Base-by-base conservation (phyloP, 352 stramenopile genomes). In the Globisporangium orthogonon region DNA sequence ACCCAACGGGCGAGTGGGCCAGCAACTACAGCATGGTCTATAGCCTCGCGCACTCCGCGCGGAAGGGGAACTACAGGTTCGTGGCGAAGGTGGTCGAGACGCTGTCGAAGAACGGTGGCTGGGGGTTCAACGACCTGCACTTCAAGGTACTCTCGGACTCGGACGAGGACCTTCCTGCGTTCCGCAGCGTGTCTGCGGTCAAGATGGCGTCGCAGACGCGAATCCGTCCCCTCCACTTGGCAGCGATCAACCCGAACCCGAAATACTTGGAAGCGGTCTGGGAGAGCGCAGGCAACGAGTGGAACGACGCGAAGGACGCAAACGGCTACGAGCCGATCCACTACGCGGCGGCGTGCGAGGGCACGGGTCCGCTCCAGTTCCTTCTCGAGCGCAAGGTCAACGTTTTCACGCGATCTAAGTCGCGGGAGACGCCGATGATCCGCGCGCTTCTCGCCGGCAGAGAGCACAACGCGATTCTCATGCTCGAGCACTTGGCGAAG, bases 171-270 rank as follows among this genome's bases (percentile, higher is more conserved):
- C 55, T 87, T 17, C 71, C 71, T 2, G 65, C 59, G 37, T 93
- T 90, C 39, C 75, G 79, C 3, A 69, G 61, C 13, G 75, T 84
- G 11, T 91, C 80, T 2, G 78, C 78, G 3, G 74, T 83, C 57
- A 93, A 93, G 58, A 77, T 88, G 60, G 78, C 78, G 0, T 45
- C 70, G 30, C 66, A 86, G 43, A 86, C 78, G 2, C 69, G 70
- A 11, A 71, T 92, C n/a, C 77, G 77, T 0, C 83, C 83, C 14
- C 55, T 93, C 17, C 83, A 93, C 43, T 55, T 93, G 15, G 80
- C 83, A 9, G 73, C 74, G 1, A 89, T 93, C 55, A 91, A 93
- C 28, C 80, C 83, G 2, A 86, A 90, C 39, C 73, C 59, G 0
- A 83, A 76, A 58, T 85, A 88, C 50, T 60, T 93, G 10, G 65